Conservation (phyloP, 768 basidiomycete genomes). For the Calocybe indica region DNA sequence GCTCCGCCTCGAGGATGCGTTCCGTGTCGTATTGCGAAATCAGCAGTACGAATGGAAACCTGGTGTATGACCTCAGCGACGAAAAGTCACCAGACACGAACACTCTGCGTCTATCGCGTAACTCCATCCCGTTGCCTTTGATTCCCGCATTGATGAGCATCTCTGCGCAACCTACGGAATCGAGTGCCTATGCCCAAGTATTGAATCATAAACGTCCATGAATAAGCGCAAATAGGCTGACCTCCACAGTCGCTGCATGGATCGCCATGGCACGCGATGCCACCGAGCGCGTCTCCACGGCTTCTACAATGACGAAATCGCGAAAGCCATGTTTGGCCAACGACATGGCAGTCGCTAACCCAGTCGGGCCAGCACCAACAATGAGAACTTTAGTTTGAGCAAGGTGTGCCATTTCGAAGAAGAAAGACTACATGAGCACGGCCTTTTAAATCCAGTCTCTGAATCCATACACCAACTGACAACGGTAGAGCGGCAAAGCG, state of each 20-base stretch:
- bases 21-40: constrained; percentile 42
- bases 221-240: constrained; percentile 11
- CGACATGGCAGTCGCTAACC: constrained; percentile 40
- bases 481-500: no score
- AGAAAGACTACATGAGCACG: neutral
- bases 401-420: neutral
- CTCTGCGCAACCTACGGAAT: constrained; percentile 36
- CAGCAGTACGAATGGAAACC: constrained; percentile 34
- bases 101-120: constrained; percentile 22
- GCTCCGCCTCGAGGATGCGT: constrained; percentile 26
- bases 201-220: neutral
- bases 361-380: constrained; percentile 45
- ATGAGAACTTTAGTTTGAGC: constrained; percentile 35
- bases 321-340: constrained; percentile 33
- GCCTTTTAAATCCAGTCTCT: no score
- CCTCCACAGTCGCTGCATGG: constrained; percentile 51
- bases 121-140: constrained; percentile 17
- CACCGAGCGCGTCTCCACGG: constrained; percentile 19
- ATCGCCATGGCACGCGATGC: constrained; percentile 39
- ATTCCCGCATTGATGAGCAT: constrained; percentile 29
- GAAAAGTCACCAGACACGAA: constrained; percentile 25
- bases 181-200: constrained; percentile 29
- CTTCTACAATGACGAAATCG: constrained; percentile 40
- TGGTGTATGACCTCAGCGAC: constrained; percentile 32
- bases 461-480: no score